Conservation (phyloP, 495 filamentous ascomycete genomes). For the Recurvomyces mirabilis region DNA sequence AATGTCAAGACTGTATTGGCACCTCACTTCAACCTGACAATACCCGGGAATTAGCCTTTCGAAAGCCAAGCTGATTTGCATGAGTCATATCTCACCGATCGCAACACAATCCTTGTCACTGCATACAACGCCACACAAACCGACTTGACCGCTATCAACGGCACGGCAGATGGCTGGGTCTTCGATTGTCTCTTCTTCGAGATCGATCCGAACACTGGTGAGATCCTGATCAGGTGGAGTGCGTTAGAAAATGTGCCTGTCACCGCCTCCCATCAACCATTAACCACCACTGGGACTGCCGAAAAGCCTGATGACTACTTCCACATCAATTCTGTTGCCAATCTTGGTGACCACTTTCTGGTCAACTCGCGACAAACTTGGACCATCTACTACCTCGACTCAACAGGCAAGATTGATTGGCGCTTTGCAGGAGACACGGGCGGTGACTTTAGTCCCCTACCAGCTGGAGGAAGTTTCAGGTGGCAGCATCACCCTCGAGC, state of each 20-base stretch:
- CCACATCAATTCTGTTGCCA: conserved; percentile 39
- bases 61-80: conserved; percentile 16
- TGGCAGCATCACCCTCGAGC: conserved; percentile 19
- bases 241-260: conserved; percentile 13
- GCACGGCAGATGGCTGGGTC: conserved; percentile 15
- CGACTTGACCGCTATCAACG: conserved; percentile 12
- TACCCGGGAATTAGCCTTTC: conserved; percentile 1
- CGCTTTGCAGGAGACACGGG: conserved; percentile 33
- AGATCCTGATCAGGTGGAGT: conserved; percentile 18
- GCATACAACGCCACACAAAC: conserved; percentile 15
- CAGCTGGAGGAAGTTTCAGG: conserved; percentile 16
- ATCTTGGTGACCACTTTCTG: conserved; percentile 33
- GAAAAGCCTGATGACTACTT: conserved; percentile 37
- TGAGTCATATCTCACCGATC: conserved; percentile 14
- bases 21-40: conserved; percentile 6
- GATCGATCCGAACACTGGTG: conserved; percentile 13
- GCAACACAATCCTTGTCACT: conserved; percentile 15
- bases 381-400: conserved; percentile 32
- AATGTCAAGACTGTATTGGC: conserved; percentile 7
- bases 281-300: not conserved
- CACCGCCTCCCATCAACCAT: not conserved
- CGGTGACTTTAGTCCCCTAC: conserved; percentile 33
- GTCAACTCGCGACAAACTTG: conserved; percentile 32
- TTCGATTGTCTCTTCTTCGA: conserved; percentile 19
- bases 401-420: conserved; percentile 36